Evolutionary conservation across 768 basidiomycete species (phyloP).

Genomic region (Pleurotus platypus): DNA sequence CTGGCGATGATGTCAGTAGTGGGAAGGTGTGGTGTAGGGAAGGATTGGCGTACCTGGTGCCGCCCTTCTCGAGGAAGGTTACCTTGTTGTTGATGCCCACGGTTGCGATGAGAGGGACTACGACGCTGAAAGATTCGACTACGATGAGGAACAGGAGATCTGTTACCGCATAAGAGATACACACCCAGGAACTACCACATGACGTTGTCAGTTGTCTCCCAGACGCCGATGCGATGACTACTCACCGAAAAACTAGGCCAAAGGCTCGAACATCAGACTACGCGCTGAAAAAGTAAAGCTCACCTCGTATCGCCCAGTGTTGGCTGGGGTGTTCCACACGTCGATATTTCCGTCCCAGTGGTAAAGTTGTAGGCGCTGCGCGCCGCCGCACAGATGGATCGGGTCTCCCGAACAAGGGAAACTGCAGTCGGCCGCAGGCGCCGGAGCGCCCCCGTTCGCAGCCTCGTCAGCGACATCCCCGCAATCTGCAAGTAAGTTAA

Average conservation of each 20-base stretch:
- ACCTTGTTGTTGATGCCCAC: slow-evolving; percentile 82
- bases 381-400: slow-evolving; percentile 63
- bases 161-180: slow-evolving; percentile 13
- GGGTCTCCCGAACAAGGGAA: slow-evolving; percentile 70
- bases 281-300: slow-evolving; percentile 14
- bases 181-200: slow-evolving; percentile 42
- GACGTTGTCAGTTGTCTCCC: not conserved
- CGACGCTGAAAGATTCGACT: slow-evolving; percentile 47
- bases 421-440: slow-evolving; percentile 38
- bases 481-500: slow-evolving; percentile 45
- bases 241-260: slow-evolving; percentile 44
- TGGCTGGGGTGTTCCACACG: slow-evolving; percentile 61
- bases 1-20: not conserved
- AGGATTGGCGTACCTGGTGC: slow-evolving; percentile 47
- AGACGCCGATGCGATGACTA: not conserved
- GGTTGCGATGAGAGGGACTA: slow-evolving; percentile 72
- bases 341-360: slow-evolving; percentile 50
- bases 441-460: slow-evolving; percentile 31
- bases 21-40: not conserved
- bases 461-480: slow-evolving; percentile 62
- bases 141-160: slow-evolving; percentile 7
- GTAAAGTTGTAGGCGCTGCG: slow-evolving; percentile 51
- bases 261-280: slow-evolving; percentile 3
- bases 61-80: slow-evolving; percentile 71
- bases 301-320: slow-evolving; percentile 71